Evolutionary conservation across 2,329 filamentous ascomycete species (phyloP), one percentile per base, ranked within the genome.

Genomic region (Bipolaris bicolor): DNA sequence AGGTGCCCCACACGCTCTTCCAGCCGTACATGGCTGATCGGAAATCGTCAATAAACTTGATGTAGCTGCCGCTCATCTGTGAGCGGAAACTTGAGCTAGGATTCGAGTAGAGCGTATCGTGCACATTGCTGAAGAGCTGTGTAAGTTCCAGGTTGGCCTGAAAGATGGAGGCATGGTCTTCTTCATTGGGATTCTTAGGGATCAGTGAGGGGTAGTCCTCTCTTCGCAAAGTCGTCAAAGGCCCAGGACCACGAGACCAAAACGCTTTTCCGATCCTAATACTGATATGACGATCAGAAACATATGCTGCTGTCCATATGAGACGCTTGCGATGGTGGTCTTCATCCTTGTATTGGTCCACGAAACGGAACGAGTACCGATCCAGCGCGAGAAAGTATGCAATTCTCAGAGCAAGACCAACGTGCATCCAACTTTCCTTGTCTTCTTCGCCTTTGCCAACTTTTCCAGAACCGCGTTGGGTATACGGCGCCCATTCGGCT

Each of bases 41-140:
- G 63, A 90, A 90, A 67, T 91, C 89, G 64, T 91, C 89, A 60
- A 91, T 88, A 62, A 90, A 90, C 68, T 90, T 87, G 59, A 90
- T 88, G 68, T 90, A 90, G 63, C 89, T 86, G 1, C 88, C 88
- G 67, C 87, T 87, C 26, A 89, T 79, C 76, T 90, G 89, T 60
- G 88, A 84, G 55, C 90, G 86, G 69, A 88, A 87, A 54, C 87
- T 87, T 40, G 88, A 87, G 16, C 86, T 86, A 49, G 87, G 88
- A 6, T 88, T 89, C 0, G 88, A 89, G 71, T 91, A 91, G 1
- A 91, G 76, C 0, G 90, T 86, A 66, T 91, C 88, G 55, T 91
- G 88, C 0, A 90, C 88, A 64, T 90, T 91, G 18, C 86, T 87
- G 68, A 90, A 90, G 1, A 91, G 79, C 63, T 90, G 86, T 0